These are phyloP conservation scores for Fusarium coicis DNA, from an alignment of 2,329 filamentous ascomycete genomes.

Conservation along the genomic window DNA sequence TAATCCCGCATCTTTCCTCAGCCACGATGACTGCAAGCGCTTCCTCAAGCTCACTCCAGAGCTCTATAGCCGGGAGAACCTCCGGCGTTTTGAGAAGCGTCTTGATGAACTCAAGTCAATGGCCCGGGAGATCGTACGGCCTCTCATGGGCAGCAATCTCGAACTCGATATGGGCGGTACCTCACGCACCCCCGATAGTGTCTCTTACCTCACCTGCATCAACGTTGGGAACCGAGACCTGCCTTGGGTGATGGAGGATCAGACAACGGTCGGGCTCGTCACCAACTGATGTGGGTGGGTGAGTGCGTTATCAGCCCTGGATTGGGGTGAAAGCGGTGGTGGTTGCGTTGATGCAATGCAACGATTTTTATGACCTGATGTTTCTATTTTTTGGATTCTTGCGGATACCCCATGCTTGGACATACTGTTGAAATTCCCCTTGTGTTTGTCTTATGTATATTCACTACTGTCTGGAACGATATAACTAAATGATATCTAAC, in stretches of 20 bases:
- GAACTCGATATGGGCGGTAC: constrained; percentile 74
- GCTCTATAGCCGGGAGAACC: constrained; percentile 85
- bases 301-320: neutral
- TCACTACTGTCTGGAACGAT: constrained; percentile 19
- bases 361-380: constrained; percentile 40
- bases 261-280: constrained; percentile 25
- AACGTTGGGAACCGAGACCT: constrained; percentile 60
- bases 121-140: constrained; percentile 83
- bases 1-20: constrained; percentile 71
- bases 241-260: constrained; percentile 59
- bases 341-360: constrained; percentile 34
- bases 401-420: constrained; percentile 41
- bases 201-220: constrained; percentile 64
- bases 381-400: constrained; percentile 29
- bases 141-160: constrained; percentile 85
- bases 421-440: constrained; percentile 31
- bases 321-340: constrained; percentile 13
- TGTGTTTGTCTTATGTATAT: constrained; percentile 29
- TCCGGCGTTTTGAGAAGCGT: constrained; percentile 85
- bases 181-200: constrained; percentile 54
- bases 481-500: constrained; percentile 4
- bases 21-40: constrained; percentile 88
- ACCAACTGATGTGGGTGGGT: constrained; percentile 11
- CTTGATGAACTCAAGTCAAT: constrained; percentile 89
- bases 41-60: constrained; percentile 88